phyloP scores from a whole-genome alignment of 371 early-diverging fungal species.

The Mortierella sp. region DNA sequence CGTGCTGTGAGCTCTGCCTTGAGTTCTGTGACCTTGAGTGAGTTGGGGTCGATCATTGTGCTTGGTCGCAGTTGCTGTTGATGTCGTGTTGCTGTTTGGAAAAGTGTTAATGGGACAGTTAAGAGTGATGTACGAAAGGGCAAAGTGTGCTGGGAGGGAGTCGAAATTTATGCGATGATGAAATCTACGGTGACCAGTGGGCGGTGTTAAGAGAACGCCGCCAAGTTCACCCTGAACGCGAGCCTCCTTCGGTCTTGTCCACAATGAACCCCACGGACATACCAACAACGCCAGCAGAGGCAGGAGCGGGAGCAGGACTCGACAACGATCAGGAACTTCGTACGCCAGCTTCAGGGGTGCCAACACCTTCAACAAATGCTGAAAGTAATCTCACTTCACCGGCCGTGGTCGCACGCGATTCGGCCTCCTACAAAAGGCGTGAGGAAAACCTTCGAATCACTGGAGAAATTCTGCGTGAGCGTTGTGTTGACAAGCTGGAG shows the following conservation, averaged over 20 bases:
- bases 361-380: not conserved
- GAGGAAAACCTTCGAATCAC: slow-evolving; percentile 26
- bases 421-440: slow-evolving; percentile 20
- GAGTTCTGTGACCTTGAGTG: slow-evolving; percentile 78
- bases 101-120: not conserved
- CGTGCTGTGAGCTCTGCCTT: slow-evolving; percentile 72
- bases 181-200: not conserved
- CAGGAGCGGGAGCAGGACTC: not conserved
- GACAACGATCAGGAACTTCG: not conserved
- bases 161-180: not conserved
- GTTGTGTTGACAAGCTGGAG: slow-evolving; percentile 35
- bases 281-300: not conserved
- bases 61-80: not conserved
- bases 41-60: slow-evolving; percentile 43
- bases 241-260: not conserved
- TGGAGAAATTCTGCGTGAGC: slow-evolving; percentile 28
- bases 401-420: slow-evolving; percentile 8
- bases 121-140: not conserved
- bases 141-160: not conserved
- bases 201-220: not conserved
- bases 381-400: not conserved
- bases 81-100: slow-evolving; percentile 4
- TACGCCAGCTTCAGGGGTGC: not conserved
- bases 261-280: not conserved
- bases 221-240: not conserved